These are phyloP conservation scores for Penicillium crustosum DNA, from an alignment of 2,329 filamentous ascomycete genomes.

Conservation along the genomic window DNA sequence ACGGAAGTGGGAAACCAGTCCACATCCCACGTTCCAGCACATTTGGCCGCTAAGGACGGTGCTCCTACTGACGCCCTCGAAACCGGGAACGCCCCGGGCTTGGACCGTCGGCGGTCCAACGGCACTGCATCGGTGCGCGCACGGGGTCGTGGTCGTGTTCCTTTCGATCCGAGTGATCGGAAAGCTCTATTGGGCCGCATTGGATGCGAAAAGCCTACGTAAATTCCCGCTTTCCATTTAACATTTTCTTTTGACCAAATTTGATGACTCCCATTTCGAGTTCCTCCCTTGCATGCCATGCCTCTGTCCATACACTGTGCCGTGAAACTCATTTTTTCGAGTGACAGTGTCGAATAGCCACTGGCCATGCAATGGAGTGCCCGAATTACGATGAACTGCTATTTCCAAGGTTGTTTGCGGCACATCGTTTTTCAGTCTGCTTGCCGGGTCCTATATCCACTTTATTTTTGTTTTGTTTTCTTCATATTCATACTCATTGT, in stretches of 20 bases:
- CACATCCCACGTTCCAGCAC: conserved; percentile 29
- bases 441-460: conserved; percentile 23
- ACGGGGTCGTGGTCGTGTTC: conserved; percentile 40
- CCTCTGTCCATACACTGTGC: conserved; percentile 7
- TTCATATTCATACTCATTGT: conserved; percentile 11
- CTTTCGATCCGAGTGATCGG: conserved; percentile 43
- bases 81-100: conserved; percentile 29
- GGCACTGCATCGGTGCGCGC: conserved; percentile 36
- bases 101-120: conserved; percentile 38
- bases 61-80: conserved; percentile 22
- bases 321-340: background rate
- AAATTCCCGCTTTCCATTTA: conserved; percentile 7
- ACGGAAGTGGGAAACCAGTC: conserved; percentile 17
- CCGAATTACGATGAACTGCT: conserved; percentile 23
- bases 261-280: conserved; percentile 19
- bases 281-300: conserved; percentile 18
- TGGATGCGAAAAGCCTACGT: conserved; percentile 71
- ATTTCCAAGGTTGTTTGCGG: conserved; percentile 15
- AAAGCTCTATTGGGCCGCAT: conserved; percentile 81
- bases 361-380: conserved; percentile 16
- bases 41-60: conserved; percentile 25
- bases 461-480: conserved; percentile 10
- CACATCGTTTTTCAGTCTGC: conserved; percentile 11
- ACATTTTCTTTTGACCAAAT: conserved; percentile 8
- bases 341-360: background rate